Evolutionary conservation across 2,329 filamentous ascomycete species (phyloP), one percentile per base, ranked within the genome.

Genomic region (Pseudogymnoascus sp.): DNA sequence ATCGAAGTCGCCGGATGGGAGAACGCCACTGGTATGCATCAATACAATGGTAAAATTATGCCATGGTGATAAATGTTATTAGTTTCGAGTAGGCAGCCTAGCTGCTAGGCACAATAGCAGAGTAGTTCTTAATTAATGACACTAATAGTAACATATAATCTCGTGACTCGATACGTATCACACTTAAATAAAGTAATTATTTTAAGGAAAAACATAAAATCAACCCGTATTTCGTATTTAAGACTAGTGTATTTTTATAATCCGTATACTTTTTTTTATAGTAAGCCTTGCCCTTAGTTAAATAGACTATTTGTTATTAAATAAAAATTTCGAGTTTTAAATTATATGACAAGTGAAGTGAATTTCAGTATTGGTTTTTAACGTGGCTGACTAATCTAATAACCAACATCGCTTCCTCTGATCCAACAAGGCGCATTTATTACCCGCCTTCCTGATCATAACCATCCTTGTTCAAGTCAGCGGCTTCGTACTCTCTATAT

Each of bases 1-100:
- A 61, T 62, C 15, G 31, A 36, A 25, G 61, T 62, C n/a, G 29
- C 29, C 15, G 61, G 61, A 9, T 62, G 61, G 61, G 61, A 62
- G 58, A 61, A 62, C n/a, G 4, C 33, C n/a, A 15, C 31, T 25
- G 61, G 61, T 12, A 3, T 61, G 6, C 61, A 62, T 33, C 58
- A 62, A 31, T 62, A 62, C 12, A 35, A 61, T 44, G 61, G 61
- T 8, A 35, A 25, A 8, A 35, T 17, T 9, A 31, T 44, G 25
- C 61, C 61, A 27, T 62, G 61, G 61, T 62, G 62, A 62, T 31
- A n/a, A 51, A 29, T 7, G 13, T 2, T 48, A 15, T 48, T 42
- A 25, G 12, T 25, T 42, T 3, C 21, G 21, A 21, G 21, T 21
- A 21, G 21, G 21, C 21, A 21, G 21, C 21, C 2, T 21, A 21